These are phyloP conservation scores for Trametes gibbosa DNA, from an alignment of 768 basidiomycete species.

Conservation along the genomic window DNA sequence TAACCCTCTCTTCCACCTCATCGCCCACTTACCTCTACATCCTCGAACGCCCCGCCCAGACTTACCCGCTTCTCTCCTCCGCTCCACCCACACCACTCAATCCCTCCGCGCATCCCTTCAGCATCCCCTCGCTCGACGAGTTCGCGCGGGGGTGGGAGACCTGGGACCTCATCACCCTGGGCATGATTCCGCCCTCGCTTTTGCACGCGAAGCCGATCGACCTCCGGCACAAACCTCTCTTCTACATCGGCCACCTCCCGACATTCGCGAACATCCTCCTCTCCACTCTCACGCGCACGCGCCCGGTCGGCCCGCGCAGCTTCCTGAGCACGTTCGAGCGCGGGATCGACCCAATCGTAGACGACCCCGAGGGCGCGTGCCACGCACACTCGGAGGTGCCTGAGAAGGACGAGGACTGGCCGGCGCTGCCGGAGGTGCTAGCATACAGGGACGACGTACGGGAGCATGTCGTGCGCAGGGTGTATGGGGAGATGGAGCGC, in stretches of 20 bases:
- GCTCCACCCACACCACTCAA: constrained; percentile 13
- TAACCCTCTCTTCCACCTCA: constrained; percentile 36
- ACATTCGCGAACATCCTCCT: constrained; percentile 90
- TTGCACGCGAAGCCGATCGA: constrained; percentile 89
- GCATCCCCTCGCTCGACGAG: constrained; percentile 63
- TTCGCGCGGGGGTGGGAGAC: constrained; percentile 81
- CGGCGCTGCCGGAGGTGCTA: constrained; percentile 65
- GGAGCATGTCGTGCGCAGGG: constrained; percentile 45
- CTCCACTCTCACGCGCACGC: constrained; percentile 63
- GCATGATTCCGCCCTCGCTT: constrained; percentile 80
- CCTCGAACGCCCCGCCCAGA: constrained; percentile 51
- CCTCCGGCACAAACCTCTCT: constrained; percentile 87
- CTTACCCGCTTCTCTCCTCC: constrained; percentile 38
- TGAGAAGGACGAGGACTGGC: constrained; percentile 84
- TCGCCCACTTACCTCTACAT: constrained; percentile 40
- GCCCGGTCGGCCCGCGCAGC: constrained; percentile 68
- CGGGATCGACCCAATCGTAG: constrained; percentile 92
- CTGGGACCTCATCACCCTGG: constrained; percentile 82
- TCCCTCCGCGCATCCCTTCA: constrained; percentile 29
- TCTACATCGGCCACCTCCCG: constrained; percentile 93
- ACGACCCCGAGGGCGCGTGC: constrained; percentile 75
- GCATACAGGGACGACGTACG: constrained; percentile 79
- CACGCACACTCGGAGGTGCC: constrained; percentile 90
- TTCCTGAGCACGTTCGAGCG: constrained; percentile 78
- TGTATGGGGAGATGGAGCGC: constrained; percentile 62